Evolutionary conservation across 768 basidiomycete genomes (phyloP).

Genomic region (Tephrocybe sp.): DNA sequence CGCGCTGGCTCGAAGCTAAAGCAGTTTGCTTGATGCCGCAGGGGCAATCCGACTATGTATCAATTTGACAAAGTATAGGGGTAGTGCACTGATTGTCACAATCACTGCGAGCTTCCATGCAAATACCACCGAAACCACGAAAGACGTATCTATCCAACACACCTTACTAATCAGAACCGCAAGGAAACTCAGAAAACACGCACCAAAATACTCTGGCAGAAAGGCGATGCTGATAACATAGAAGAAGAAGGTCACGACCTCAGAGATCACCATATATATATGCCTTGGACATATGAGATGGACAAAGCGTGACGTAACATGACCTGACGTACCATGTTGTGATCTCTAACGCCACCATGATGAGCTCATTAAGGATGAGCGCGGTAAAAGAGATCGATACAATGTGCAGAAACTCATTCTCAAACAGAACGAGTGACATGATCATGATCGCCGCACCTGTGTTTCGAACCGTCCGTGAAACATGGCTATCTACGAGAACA

Average conservation of each 20-base stretch:
- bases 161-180: conserved; percentile 6
- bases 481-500: neutral
- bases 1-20: conserved; percentile 38
- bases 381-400: conserved; percentile 98
- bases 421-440: conserved; percentile 92
- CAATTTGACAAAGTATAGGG: conserved; percentile 87
- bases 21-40: conserved; percentile 89
- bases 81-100: conserved; percentile 91
- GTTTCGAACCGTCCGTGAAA: conserved; percentile 1
- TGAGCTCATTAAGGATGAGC: conserved; percentile 92
- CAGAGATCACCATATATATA: conserved; percentile 90
- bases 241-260: conserved; percentile 83
- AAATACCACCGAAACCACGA: conserved; percentile 86
- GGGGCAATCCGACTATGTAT: conserved; percentile 86
- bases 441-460: conserved; percentile 98
- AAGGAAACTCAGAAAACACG: conserved; percentile 25
- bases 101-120: conserved; percentile 95
- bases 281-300: conserved; percentile 60
- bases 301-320: too few species aligned
- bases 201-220: conserved; percentile 96
- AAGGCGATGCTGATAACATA: conserved; percentile 93
- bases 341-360: conserved; percentile 98
- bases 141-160: conserved; percentile 71
- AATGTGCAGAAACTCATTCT: conserved; percentile 96
- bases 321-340: conserved; percentile 81